These are phyloP conservation scores for Hawksworthiomyces lignivorus DNA, from an alignment of 2,329 filamentous ascomycete genomes.

Conservation along the genomic window DNA sequence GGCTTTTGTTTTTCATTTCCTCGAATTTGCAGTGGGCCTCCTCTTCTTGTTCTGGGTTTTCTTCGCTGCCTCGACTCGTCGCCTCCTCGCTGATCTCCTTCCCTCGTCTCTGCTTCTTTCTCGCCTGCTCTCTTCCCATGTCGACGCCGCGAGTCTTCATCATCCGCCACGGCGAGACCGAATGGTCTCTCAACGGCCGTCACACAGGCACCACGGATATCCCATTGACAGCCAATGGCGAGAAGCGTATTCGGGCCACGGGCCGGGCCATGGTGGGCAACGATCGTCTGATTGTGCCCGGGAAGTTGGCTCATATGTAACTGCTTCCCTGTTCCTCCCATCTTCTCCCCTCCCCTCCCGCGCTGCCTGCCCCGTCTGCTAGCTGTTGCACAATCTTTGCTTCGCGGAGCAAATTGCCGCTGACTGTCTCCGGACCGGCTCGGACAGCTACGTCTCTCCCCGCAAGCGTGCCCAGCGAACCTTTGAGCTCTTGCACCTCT, in stretches of 20 bases:
- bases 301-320: slow-evolving; percentile 77
- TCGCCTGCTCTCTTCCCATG: slow-evolving; percentile 19
- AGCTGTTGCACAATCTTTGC: background rate
- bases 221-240: slow-evolving; percentile 72
- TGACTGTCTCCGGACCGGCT: slow-evolving; percentile 5
- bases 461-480: slow-evolving; percentile 78
- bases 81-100: too few relatives aligned
- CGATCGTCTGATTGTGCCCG: slow-evolving; percentile 77
- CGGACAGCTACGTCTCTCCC: slow-evolving; percentile 74
- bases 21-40: too few relatives aligned
- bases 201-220: slow-evolving; percentile 87
- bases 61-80: too few relatives aligned
- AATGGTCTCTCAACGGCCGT: slow-evolving; percentile 82
- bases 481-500: slow-evolving; percentile 78
- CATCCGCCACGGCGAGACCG: slow-evolving; percentile 85
- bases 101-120: background rate
- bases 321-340: too few relatives aligned
- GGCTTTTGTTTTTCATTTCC: background rate
- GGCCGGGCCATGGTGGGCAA: slow-evolving; percentile 76
- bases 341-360: too few relatives aligned
- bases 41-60: too few relatives aligned
- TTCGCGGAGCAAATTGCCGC: background rate
- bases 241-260: slow-evolving; percentile 67
- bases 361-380: background rate
- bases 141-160: slow-evolving; percentile 68